These are phyloP conservation scores for Astragalus membranaceus DNA, from an alignment of 306 rosid genomes.

Conservation along the genomic window DNA sequence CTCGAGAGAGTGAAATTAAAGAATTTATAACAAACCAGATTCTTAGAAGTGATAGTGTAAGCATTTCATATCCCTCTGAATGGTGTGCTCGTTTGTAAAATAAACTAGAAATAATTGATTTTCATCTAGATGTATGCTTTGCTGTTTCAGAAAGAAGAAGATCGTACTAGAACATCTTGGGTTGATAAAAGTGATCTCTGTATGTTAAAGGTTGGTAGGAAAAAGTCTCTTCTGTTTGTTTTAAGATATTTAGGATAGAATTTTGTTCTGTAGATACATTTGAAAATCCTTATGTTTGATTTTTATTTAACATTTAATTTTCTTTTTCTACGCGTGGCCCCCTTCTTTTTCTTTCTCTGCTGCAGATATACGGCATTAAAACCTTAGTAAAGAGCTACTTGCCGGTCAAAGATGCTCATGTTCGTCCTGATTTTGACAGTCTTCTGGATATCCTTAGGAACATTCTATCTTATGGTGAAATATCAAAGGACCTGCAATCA, in stretches of 20 bases:
- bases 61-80: constrained; percentile 24
- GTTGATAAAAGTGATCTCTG: constrained; percentile 80
- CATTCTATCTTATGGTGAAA: constrained; percentile 71
- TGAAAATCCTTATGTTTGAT: constrained; percentile 4
- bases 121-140: constrained; percentile 23
- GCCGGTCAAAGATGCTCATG: constrained; percentile 93
- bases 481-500: constrained; percentile 69
- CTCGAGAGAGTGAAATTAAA: constrained; percentile 80
- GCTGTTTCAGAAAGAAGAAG: constrained; percentile 63
- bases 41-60: constrained; percentile 59
- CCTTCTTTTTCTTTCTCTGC: not conserved
- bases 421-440: constrained; percentile 55
- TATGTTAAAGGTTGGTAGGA: constrained; percentile 70
- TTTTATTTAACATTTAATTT: not conserved
- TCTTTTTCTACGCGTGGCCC: not conserved
- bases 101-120: constrained; percentile 17
- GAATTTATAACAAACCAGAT: constrained; percentile 67
- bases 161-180: constrained; percentile 50
- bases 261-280: not conserved
- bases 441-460: constrained; percentile 73
- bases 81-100: constrained; percentile 15
- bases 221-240: constrained; percentile 7
- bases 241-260: constrained; percentile 7
- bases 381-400: constrained; percentile 85
- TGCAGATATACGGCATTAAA: constrained; percentile 84